A percentile compares a stretch with the other conserved stretches of the same genome.
phyloP scores from a whole-genome alignment of 768 basidiomycete genomes.

The Rhodotorula kratochvilovae region DNA sequence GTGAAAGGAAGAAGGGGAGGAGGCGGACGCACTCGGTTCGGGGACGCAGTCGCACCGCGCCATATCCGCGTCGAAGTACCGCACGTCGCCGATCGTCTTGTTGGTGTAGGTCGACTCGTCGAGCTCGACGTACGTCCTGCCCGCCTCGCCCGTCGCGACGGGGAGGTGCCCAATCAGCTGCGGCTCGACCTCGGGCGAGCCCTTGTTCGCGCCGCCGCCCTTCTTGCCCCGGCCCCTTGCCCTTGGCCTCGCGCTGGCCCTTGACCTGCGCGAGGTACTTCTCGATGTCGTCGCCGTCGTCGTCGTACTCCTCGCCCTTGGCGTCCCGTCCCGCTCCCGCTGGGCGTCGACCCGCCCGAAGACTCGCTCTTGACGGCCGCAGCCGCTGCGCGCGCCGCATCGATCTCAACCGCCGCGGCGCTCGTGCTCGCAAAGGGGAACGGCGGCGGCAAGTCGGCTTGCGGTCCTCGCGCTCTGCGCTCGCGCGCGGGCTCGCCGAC shows the following conservation, averaged over 20 bases:
- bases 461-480: not conserved
- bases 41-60: constrained; percentile 92
- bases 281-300: not conserved
- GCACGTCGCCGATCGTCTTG: constrained; percentile 24
- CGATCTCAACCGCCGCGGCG: not conserved
- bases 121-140: constrained; percentile 45
- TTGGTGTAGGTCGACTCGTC: constrained; percentile 14
- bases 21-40: constrained; percentile 65
- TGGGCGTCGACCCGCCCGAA: not conserved
- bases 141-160: constrained; percentile 62
- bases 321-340: not conserved
- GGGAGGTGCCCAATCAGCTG: constrained; percentile 73
- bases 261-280: not conserved
- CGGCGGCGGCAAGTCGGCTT: constrained; percentile 15
- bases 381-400: not conserved
- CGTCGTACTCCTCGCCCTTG: not conserved
- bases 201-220: not conserved
- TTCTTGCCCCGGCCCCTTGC: constrained; percentile 13
- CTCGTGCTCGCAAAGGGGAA: constrained; percentile 10
- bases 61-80: constrained; percentile 62
- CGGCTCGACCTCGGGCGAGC: constrained; percentile 16
- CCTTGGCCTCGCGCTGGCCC: not conserved
- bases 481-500: no score
- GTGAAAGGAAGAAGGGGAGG: not conserved
- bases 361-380: not conserved